Conservation (phyloP, 495 filamentous ascomycete species). For the Daldinia grandis region DNA sequence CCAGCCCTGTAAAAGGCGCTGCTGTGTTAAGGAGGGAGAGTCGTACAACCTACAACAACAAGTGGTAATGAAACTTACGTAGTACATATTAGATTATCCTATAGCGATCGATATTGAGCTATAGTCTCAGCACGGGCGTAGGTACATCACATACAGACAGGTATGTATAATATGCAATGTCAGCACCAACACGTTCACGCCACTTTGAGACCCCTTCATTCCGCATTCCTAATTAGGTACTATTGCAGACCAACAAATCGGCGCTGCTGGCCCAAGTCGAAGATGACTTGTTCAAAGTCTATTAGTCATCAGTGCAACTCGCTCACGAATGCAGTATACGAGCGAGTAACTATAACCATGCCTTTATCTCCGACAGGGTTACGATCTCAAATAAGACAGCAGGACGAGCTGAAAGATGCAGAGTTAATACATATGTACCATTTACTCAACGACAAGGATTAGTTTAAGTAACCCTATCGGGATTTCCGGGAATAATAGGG, state of each 20-base stretch:
- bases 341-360: neutral
- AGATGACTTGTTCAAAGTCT: conserved; percentile 24
- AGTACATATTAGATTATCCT: conserved; percentile 1
- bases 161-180: conserved; percentile 36
- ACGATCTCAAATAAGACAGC: conserved; percentile 9
- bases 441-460: neutral
- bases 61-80: neutral
- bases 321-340: conserved; percentile 3
- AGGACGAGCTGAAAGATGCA: conserved; percentile 11
- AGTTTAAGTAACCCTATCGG: neutral
- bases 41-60: neutral
- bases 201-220: conserved; percentile 30
- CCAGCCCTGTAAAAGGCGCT: neutral
- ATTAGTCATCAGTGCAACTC: conserved; percentile 22
- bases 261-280: neutral
- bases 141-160: conserved; percentile 24
- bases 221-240: conserved; percentile 36
- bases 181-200: conserved; percentile 33
- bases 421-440: neutral
- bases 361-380: conserved; percentile 28
- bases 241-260: conserved; percentile 13
- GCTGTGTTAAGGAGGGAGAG: neutral
- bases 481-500: neutral
- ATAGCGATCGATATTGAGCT: neutral
- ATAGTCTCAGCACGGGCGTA: neutral